A percentile compares a stretch with the other conserved stretches of the same genome.
Conservation (phyloP, 2,329 filamentous ascomycete species). For the Trematosphaeria pertusa region DNA sequence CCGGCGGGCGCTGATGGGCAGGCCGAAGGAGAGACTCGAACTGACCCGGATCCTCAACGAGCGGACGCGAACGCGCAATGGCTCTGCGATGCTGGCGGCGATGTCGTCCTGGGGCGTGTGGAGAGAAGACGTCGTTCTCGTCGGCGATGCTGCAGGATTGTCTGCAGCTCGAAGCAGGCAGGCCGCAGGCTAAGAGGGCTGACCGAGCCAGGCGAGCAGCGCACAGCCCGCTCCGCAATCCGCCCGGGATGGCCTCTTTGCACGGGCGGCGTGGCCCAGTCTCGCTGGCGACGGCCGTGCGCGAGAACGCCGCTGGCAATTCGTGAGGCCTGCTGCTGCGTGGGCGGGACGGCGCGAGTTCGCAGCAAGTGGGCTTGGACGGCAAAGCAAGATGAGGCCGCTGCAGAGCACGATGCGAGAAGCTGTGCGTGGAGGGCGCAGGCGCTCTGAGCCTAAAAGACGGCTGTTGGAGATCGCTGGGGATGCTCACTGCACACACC, state of each 20-base stretch:
- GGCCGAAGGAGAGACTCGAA: conserved; percentile 11
- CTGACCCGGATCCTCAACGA: conserved; percentile 37
- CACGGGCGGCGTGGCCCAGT: conserved; percentile 34
- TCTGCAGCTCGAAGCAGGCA: conserved; percentile 48
- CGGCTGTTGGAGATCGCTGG: conserved; percentile 46
- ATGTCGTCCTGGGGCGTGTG: conserved; percentile 25
- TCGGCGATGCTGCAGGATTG: conserved; percentile 47
- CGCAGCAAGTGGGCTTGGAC: conserved; percentile 25
- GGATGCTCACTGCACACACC: conserved; percentile 32
- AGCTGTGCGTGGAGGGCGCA: conserved; percentile 26
- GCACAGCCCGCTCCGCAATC: conserved; percentile 44
- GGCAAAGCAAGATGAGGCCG: conserved; percentile 16
- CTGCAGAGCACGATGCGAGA: conserved; percentile 23
- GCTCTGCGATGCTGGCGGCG: conserved; percentile 17
- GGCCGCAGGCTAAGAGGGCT: conserved; percentile 50
- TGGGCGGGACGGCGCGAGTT: conserved; percentile 46
- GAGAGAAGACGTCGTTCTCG: conserved; percentile 41
- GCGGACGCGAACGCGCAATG: conserved; percentile 22
- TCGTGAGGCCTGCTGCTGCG: conserved; percentile 29
- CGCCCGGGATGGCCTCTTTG: conserved; percentile 31
- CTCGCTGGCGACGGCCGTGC: conserved; percentile 28
- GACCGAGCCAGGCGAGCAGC: conserved; percentile 46
- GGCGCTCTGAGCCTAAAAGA: conserved; percentile 35
- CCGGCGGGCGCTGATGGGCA: conserved; percentile 13
- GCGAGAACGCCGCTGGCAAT: conserved; percentile 32